Evolutionary conservation across 768 basidiomycete species (phyloP).

Genomic region (Amanita muscaria): DNA sequence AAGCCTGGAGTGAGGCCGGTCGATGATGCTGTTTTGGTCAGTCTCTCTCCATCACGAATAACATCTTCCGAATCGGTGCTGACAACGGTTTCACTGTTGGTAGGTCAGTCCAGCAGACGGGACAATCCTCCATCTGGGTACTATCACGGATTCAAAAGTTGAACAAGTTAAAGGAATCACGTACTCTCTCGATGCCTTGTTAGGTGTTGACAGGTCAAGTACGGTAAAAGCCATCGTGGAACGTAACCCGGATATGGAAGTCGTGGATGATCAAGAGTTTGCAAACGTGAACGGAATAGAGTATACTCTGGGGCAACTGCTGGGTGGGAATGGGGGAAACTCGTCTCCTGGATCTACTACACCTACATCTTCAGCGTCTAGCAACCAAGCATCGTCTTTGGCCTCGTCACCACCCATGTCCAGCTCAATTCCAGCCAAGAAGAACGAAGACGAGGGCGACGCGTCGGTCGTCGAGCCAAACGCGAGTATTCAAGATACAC

Average conservation of each 20-base stretch:
- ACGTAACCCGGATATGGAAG: conserved; percentile 41
- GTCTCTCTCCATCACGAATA: conserved; percentile 15
- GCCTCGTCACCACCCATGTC: background rate
- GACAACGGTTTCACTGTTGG: conserved; percentile 3
- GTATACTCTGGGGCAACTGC: conserved; percentile 85
- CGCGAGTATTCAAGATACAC: conserved; percentile 38
- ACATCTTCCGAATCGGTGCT: background rate
- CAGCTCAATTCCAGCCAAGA: conserved; percentile 29
- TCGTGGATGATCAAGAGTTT: conserved; percentile 82
- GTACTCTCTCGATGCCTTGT: conserved; percentile 89
- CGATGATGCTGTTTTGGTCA: conserved; percentile 62
- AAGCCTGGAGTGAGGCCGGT: conserved; percentile 79
- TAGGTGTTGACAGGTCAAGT: conserved; percentile 60
- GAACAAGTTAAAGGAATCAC: conserved; percentile 98
- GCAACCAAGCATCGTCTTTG: conserved; percentile 23
- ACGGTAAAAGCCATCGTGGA: conserved; percentile 32
- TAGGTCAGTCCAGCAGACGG: conserved; percentile 95
- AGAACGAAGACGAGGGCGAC: conserved; percentile 63
- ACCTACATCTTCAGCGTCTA: conserved; percentile 1
- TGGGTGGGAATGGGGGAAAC: conserved; percentile 30
- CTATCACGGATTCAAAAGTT: conserved; percentile 66
- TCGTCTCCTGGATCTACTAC: conserved; percentile 33
- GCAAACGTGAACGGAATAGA: conserved; percentile 96
- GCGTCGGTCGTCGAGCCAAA: conserved; percentile 68
- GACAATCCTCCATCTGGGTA: conserved; percentile 84